These are phyloP conservation scores for Cercospora zeae-maydis DNA, from an alignment of 2,329 filamentous ascomycete species.

Conservation along the genomic window DNA sequence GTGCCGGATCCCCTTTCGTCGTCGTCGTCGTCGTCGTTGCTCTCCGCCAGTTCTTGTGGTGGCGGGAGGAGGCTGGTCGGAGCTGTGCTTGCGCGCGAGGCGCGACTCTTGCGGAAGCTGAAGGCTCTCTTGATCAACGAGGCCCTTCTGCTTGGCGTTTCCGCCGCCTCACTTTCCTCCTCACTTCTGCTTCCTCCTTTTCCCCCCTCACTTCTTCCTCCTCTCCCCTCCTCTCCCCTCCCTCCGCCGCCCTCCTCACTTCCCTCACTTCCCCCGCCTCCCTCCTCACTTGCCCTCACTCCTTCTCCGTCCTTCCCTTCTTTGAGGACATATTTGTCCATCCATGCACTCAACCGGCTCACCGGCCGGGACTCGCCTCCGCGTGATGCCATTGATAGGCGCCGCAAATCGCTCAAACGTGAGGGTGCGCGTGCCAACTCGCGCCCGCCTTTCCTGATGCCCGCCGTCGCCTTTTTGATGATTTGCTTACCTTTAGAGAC, in stretches of 20 bases:
- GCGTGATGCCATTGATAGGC: not conserved
- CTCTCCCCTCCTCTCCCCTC: not conserved
- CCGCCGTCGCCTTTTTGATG: not conserved
- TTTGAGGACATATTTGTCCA: conserved; percentile 2
- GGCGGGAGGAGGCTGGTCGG: not conserved
- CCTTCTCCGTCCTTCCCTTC: not conserved
- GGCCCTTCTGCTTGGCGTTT: not conserved
- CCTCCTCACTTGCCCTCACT: not conserved
- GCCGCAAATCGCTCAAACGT: conserved; percentile 1
- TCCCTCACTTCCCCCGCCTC: not conserved
- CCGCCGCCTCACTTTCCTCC: not conserved
- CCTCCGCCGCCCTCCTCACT: not conserved
- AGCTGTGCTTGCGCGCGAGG: not conserved
- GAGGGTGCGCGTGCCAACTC: conserved; percentile 1
- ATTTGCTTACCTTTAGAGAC: conserved; percentile 8
- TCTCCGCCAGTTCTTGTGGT: not conserved
- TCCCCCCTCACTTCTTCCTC: not conserved
- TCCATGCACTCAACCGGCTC: conserved; percentile 5
- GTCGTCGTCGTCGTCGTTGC: not conserved
- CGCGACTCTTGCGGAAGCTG: conserved; percentile 1
- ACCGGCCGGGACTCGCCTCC: not conserved
- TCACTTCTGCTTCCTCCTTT: not conserved
- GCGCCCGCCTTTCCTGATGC: conserved; percentile 8
- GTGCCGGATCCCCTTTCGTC: not conserved
- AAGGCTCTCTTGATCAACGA: not conserved